A percentile compares a stretch with the other conserved stretches of the same genome.
Conservation (phyloP, 805 yeast species). For the Yarrowia bubula region DNA sequence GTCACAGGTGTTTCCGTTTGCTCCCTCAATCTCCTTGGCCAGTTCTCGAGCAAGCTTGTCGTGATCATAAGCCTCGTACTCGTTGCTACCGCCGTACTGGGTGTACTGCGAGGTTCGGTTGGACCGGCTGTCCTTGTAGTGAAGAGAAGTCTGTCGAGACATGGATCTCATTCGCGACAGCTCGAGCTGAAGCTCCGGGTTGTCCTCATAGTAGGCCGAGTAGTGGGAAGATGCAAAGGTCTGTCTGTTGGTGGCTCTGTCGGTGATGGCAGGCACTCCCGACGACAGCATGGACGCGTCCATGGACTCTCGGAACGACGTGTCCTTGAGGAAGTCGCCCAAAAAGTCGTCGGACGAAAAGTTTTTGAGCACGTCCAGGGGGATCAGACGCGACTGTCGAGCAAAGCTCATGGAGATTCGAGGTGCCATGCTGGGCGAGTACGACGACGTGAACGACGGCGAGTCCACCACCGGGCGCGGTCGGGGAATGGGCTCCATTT, state of each 20-base stretch:
- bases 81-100: not conserved
- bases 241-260: slow-evolving; percentile 22
- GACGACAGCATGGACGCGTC: slow-evolving; percentile 21
- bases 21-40: slow-evolving; percentile 11
- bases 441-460: slow-evolving; percentile 17
- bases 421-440: slow-evolving; percentile 16
- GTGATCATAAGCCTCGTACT: slow-evolving; percentile 13
- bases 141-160: slow-evolving; percentile 16
- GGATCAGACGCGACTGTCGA: slow-evolving; percentile 24
- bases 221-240: slow-evolving; percentile 20
- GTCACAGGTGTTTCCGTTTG: not conserved
- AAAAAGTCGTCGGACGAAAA: slow-evolving; percentile 5
- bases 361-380: slow-evolving; percentile 12
- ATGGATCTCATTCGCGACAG: slow-evolving; percentile 25
- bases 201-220: slow-evolving; percentile 23
- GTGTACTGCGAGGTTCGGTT: slow-evolving; percentile 22
- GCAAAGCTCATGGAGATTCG: slow-evolving; percentile 23
- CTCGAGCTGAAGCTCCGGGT: slow-evolving; percentile 26
- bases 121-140: slow-evolving; percentile 11
- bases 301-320: slow-evolving; percentile 23
- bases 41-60: slow-evolving; percentile 14
- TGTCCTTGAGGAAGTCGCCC: slow-evolving; percentile 24
- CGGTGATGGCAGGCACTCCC: not conserved
- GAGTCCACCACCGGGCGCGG: slow-evolving; percentile 4
- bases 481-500: slow-evolving; percentile 19